Base-by-base conservation (phyloP, 768 basidiomycete genomes). In the Naganishia vishniacii region DNA sequence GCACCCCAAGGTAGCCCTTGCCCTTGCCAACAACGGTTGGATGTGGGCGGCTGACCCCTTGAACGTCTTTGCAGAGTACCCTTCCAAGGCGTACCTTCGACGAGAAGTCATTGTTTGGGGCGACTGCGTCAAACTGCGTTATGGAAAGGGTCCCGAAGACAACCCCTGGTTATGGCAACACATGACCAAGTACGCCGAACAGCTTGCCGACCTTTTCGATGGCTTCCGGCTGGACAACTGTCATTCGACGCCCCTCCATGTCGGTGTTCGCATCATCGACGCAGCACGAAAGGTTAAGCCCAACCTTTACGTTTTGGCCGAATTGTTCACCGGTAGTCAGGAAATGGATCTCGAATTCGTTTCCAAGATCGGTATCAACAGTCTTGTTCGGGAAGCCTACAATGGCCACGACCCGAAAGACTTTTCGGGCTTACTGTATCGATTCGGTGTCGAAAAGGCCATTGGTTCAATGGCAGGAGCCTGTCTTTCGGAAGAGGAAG, bases 181-280 rank as follows among this genome's bases (percentile, higher is more conserved):
- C 78, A 97, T 98, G 85, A 86, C 82, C 12, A 79, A 81, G 59
- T 98, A 99, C 70, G 89, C 92, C 62, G 82, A 81, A 51, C 81
- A 82, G 9, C 86, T 98, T 28, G 95, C 94, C 0, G 79, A 79
- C 41, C 83, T 83, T 8, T 99, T 97, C 73, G 88, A 97, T 65
- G 95, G 95, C 11, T 99, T 99, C 83, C 85, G 95, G 29, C 87
- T 99, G 70, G 95, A 99, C 79, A 99, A 99, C 74, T 95, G 91
- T 67, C 94, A 99, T 78, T 98, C 94, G 3, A 99, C 95, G 0
- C 95, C 95, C 15, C 79, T 98, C 34, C 85, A 90, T 68, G 91
- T 98, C n/a, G 95, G 95, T n/a, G 86, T 87, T n/a, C 81, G 82
- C 47, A 86, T 99, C 81, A 85, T 99, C 37, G 95, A 99, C 73